phyloP scores from a whole-genome alignment of 2,329 filamentous ascomycete genomes.

The Aspergillus novoparasiticus region DNA sequence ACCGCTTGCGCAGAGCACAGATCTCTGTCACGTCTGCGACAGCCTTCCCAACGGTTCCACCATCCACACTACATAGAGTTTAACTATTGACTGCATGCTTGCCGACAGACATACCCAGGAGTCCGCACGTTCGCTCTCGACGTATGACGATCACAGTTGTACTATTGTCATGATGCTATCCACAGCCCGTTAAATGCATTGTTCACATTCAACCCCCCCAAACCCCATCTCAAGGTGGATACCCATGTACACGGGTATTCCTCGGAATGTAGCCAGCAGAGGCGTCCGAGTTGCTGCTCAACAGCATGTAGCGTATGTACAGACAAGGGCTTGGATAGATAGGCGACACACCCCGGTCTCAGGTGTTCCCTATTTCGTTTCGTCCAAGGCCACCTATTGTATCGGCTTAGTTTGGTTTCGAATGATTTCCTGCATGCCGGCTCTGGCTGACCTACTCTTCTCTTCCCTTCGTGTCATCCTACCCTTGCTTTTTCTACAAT shows the following conservation, averaged over 20 bases:
- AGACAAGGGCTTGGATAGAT: background rate
- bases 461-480: background rate
- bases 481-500: background rate
- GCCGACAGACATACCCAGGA: background rate
- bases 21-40: background rate
- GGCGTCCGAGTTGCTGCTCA: background rate
- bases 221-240: background rate
- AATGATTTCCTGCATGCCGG: background rate
- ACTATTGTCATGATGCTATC: background rate
- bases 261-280: background rate
- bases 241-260: background rate
- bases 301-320: background rate
- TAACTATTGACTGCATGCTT: background rate
- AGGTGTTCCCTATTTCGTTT: background rate
- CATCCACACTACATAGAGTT: background rate
- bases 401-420: background rate
- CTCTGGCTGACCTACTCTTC: background rate
- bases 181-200: background rate
- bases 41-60: conserved; percentile 2
- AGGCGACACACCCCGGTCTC: background rate
- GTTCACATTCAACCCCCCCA: background rate
- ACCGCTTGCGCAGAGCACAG: background rate
- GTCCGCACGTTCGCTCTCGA: background rate
- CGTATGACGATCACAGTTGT: background rate
- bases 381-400: background rate